Conservation (phyloP, 805 yeast species). For the Kurtzmaniella cleridarum region DNA sequence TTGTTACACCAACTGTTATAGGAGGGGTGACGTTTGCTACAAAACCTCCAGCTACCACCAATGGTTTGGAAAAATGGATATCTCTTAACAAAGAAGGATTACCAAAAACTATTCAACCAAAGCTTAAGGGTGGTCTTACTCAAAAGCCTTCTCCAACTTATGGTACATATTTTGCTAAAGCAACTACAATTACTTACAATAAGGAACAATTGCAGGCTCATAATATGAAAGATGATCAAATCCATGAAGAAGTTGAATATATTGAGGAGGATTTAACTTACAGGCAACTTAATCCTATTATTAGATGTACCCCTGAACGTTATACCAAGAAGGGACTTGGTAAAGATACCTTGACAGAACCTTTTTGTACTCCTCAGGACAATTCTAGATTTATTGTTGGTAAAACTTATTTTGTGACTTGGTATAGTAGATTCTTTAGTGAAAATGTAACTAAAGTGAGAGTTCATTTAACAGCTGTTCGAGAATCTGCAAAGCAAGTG, state of each 20-base stretch:
- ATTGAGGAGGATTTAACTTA: slow-evolving; percentile 71
- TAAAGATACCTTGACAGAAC: slow-evolving; percentile 54
- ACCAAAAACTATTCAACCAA: slow-evolving; percentile 76
- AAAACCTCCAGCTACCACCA: slow-evolving; percentile 65
- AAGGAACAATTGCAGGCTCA: slow-evolving; percentile 69
- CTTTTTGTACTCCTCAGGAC: slow-evolving; percentile 83
- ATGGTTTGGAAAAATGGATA: slow-evolving; percentile 77
- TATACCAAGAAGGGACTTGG: slow-evolving; percentile 62
- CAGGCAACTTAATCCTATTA: slow-evolving; percentile 65
- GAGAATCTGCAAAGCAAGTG: slow-evolving; percentile 48
- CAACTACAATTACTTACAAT: slow-evolving; percentile 49
- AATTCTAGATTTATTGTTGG: slow-evolving; percentile 52
- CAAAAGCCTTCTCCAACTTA: slow-evolving; percentile 66
- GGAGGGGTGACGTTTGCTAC: slow-evolving; percentile 60
- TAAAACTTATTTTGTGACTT: slow-evolving; percentile 66
- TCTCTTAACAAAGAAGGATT: slow-evolving; percentile 69
- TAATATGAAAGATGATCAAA: slow-evolving; percentile 59
- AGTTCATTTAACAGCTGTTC: slow-evolving; percentile 61
- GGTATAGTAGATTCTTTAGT: slow-evolving; percentile 67
- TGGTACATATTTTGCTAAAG: slow-evolving; percentile 71
- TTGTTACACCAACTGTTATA: slow-evolving; percentile 59
- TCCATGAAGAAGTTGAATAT: slow-evolving; percentile 48
- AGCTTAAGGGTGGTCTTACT: slow-evolving; percentile 66
- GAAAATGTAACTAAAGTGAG: slow-evolving; percentile 55
- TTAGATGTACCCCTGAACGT: slow-evolving; percentile 79